Evolutionary conservation across 2,329 filamentous ascomycete genomes (phyloP).

Genomic region (Penicillium psychrosexuale): DNA sequence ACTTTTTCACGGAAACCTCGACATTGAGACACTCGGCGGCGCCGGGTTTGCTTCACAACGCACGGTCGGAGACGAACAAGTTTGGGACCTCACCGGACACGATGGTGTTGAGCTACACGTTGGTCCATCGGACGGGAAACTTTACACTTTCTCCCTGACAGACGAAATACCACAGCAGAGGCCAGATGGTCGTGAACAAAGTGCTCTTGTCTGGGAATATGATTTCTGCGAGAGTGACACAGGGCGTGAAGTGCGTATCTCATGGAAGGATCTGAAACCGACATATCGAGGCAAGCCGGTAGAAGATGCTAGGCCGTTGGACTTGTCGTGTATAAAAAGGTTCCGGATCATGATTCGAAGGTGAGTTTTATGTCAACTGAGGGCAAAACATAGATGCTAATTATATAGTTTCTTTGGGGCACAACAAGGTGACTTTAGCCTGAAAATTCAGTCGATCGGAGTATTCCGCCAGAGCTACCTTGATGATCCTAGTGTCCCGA

Average conservation of each 20-base stretch:
- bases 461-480: conserved; percentile 11
- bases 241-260: conserved; percentile 51
- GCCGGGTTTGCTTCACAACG: conserved; percentile 80
- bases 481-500: conserved; percentile 6
- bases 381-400: neutral
- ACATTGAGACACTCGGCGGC: conserved; percentile 71
- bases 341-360: conserved; percentile 79
- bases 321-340: conserved; percentile 60
- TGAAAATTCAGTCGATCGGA: conserved; percentile 54
- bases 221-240: conserved; percentile 53
- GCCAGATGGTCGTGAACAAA: conserved; percentile 65
- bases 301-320: conserved; percentile 58
- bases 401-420: conserved; percentile 66
- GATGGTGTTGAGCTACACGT: conserved; percentile 60
- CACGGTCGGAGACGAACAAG: conserved; percentile 55
- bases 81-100: conserved; percentile 63
- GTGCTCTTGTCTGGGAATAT: conserved; percentile 68
- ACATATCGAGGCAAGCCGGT: conserved; percentile 70
- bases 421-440: conserved; percentile 66
- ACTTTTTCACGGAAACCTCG: conserved; percentile 65
- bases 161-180: conserved; percentile 59
- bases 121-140: conserved; percentile 55
- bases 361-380: conserved; percentile 44
- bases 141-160: conserved; percentile 73
- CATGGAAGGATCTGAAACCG: conserved; percentile 64